These are phyloP conservation scores for Plasmodium falciparum DNA, from an alignment of 169 alveolate species.

Conservation along the genomic window DNA sequence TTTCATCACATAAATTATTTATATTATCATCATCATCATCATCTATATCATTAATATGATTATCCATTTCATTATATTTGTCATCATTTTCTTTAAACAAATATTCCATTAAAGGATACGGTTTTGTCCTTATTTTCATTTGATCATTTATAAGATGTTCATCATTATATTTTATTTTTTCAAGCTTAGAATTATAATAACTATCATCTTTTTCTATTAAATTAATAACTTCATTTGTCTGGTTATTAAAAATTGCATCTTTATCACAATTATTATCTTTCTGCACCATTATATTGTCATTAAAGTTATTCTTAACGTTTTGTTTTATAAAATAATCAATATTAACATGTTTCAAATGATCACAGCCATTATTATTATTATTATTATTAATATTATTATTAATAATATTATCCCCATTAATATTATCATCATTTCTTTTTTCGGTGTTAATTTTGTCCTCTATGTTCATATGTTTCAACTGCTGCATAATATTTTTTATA, in stretches of 20 bases:
- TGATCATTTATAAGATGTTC: not conserved
- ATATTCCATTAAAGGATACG: slow-evolving; percentile 36
- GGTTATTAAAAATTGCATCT: not conserved
- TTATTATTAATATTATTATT: not conserved
- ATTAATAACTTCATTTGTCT: too few species aligned
- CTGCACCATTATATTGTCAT: not conserved
- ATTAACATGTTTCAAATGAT: too few species aligned
- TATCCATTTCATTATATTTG: not conserved
- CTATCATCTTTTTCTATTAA: not conserved
- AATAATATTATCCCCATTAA: not conserved
- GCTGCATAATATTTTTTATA: slow-evolving; percentile 49
- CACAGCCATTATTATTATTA: too few species aligned
- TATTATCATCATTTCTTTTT: not conserved
- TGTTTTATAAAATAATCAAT: too few species aligned
- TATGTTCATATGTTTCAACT: slow-evolving; percentile 13
- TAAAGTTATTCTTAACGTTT: not conserved
- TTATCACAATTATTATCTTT: not conserved
- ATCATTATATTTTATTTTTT: not conserved
- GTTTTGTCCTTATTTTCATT: not conserved
- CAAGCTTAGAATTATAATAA: not conserved
- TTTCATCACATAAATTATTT: not conserved
- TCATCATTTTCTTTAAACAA: slow-evolving; percentile 48
- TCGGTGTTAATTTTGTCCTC: not conserved
- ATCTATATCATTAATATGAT: not conserved
- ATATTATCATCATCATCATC: slow-evolving; percentile 6